Base-by-base conservation (phyloP, 192 early-diverging fungal genomes). In the Phlyctochytrium bullatum region DNA sequence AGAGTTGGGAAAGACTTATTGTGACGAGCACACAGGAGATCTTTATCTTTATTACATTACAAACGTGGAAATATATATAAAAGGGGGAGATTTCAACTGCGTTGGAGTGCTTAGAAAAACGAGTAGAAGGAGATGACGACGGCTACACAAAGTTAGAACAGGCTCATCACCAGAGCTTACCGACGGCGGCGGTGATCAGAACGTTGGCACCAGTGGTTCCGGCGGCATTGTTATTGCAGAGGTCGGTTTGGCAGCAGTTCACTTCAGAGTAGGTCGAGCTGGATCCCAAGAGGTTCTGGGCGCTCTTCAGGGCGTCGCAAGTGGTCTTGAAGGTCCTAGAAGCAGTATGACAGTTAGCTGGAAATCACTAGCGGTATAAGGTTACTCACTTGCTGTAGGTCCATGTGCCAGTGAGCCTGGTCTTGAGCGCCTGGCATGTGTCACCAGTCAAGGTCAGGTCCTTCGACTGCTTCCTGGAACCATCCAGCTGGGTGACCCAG, bases 101-200 rank as follows among this genome's bases (percentile, higher is more conserved):
- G n/a, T n/a, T n/a, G n/a, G n/a, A n/a, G n/a, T n/a, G n/a, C n/a
- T 47, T 47, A 47, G 40, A 47, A 47, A 20, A 47, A 47, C 10
- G 40, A 47, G 40, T 47, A 47, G 40, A 47, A 47, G 40, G 40
- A 47, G 40, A 47, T 47, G 40, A 20, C 40, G 40, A 47, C 40
- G 40, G 40, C 40, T 14, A 47, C 40, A 47, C 40, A n/a, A n/a
- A n/a, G n/a, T n/a, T n/a, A n/a, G n/a, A n/a, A n/a, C n/a, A n/a
- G n/a, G n/a, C n/a, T n/a, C n/a, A n/a, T n/a, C n/a, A n/a, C n/a
- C n/a, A n/a, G n/a, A n/a, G n/a, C n/a, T n/a, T n/a, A n/a, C n/a
- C n/a, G n/a, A n/a, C n/a, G n/a, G n/a, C 40, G 20, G 40, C 40
- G 20, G 40, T 14, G 40, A 47, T 6, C 10, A 47, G 40, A 20